Conservation (phyloP, 768 basidiomycete species). For the Amanita polypyramis region DNA sequence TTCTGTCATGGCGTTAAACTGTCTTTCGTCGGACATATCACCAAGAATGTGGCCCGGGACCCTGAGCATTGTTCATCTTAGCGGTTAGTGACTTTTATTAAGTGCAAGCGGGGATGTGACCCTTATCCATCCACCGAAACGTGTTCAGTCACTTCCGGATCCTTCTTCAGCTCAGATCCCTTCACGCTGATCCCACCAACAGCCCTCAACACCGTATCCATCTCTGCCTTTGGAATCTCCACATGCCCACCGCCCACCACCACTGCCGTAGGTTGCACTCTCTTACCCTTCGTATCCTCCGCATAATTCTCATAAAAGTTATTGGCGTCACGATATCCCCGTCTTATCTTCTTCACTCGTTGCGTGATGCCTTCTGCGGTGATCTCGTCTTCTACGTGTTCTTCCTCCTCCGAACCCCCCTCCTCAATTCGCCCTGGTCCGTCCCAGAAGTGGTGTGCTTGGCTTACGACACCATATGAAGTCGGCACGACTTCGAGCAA, state of each 20-base stretch:
- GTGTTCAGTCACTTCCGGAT: neutral
- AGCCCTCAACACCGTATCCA: conserved; percentile 7
- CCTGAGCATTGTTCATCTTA: no score
- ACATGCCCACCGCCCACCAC: neutral
- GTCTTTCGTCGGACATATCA: no score
- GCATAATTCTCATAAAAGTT: conserved; percentile 91
- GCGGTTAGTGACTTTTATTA: no score
- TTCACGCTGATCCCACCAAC: conserved; percentile 3
- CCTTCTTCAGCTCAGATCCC: conserved; percentile 4
- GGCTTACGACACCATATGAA: conserved; percentile 82
- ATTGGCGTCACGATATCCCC: conserved; percentile 42
- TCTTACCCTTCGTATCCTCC: conserved; percentile 59
- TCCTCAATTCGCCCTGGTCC: conserved; percentile 55
- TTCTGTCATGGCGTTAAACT: no score
- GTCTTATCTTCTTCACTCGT: neutral
- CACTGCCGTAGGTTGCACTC: conserved; percentile 20
- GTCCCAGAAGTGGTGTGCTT: conserved; percentile 90
- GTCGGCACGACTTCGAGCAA: conserved; percentile 88
- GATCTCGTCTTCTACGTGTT: conserved; percentile 1
- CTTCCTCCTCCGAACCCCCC: conserved; percentile 11
- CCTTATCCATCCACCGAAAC: neutral
- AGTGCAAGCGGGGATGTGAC: no score
- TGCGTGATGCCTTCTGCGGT: conserved; percentile 18
- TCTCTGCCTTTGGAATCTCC: conserved; percentile 1
- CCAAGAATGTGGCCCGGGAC: no score